phyloP scores from a whole-genome alignment of 257 asterid species.

The Voacanga thouarsii region DNA sequence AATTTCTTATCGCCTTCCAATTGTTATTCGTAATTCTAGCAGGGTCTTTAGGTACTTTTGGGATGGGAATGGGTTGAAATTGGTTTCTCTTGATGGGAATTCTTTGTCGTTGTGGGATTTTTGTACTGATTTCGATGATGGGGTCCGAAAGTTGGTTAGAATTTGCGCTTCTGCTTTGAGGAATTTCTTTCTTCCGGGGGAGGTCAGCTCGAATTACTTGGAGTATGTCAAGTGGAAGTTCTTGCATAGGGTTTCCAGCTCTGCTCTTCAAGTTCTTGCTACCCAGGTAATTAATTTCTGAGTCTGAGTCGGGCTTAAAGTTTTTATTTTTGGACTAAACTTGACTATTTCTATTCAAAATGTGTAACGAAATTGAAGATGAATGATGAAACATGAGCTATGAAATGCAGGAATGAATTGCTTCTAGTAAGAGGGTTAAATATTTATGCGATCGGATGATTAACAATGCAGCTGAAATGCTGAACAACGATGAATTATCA shows the following conservation, averaged over 20 bases:
- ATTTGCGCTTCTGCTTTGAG: constrained; percentile 45
- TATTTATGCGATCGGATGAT: not conserved
- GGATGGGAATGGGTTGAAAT: constrained; percentile 64
- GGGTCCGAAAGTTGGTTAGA: constrained; percentile 40
- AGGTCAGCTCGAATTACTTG: constrained; percentile 63
- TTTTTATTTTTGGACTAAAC: not conserved
- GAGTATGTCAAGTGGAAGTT: constrained; percentile 94
- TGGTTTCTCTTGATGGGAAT: constrained; percentile 54
- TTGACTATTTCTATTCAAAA: not conserved
- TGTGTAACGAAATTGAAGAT: not conserved
- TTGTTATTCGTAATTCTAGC: constrained; percentile 48
- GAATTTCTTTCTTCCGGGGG: constrained; percentile 74
- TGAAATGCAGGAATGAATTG: not conserved
- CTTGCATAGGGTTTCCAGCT: constrained; percentile 87
- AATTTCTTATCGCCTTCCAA: constrained; percentile 41
- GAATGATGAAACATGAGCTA: not conserved
- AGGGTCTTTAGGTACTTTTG: constrained; percentile 57
- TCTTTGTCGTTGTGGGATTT: constrained; percentile 39
- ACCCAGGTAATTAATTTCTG: constrained; percentile 57
- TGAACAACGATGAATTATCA: not conserved
- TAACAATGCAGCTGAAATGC: not conserved
- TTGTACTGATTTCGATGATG: constrained; percentile 44
- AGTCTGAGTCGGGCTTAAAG: not conserved
- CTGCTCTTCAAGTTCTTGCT: constrained; percentile 94
- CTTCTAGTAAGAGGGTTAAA: not conserved